Conservation (phyloP, 805 yeast species). For the Nakazawaea anatomiae region DNA sequence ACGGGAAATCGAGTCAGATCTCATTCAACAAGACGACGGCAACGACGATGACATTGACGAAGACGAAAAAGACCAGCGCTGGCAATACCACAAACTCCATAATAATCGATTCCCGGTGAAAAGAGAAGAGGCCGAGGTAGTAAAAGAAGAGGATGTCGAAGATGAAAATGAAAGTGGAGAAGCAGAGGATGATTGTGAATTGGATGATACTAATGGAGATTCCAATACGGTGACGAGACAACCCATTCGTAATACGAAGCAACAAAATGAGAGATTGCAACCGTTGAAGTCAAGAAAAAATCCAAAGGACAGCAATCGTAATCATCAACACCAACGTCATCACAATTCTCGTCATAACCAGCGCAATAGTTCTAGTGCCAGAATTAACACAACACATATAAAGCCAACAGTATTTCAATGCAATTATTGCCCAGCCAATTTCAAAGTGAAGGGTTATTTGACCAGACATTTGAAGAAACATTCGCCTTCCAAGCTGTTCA, state of each 20-base stretch:
- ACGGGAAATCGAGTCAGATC: too few species aligned
- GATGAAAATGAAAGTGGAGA: not conserved
- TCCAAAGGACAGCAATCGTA: not conserved
- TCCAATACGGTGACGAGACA: not conserved
- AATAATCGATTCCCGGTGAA: too few species aligned
- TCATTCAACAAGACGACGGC: not conserved
- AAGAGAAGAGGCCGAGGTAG: not conserved
- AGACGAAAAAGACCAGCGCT: not conserved
- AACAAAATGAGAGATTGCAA: too few species aligned
- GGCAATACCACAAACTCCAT: too few species aligned
- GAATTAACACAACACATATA: too few species aligned
- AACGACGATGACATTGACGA: not conserved
- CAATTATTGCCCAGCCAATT: conserved; percentile 40
- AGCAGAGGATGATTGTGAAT: not conserved
- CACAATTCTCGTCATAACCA: not conserved
- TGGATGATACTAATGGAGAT: not conserved
- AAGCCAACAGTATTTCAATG: conserved; percentile 23
- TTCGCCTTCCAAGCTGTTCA: conserved; percentile 41
- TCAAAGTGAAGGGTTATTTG: conserved; percentile 47
- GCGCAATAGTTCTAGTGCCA: too few species aligned
- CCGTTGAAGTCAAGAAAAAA: not conserved
- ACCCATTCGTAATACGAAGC: too few species aligned
- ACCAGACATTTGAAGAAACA: conserved; percentile 54
- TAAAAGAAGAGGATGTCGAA: not conserved
- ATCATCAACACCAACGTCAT: not conserved